Evolutionary conservation across 805 yeast species (phyloP).

Genomic region (Candida piceae): DNA sequence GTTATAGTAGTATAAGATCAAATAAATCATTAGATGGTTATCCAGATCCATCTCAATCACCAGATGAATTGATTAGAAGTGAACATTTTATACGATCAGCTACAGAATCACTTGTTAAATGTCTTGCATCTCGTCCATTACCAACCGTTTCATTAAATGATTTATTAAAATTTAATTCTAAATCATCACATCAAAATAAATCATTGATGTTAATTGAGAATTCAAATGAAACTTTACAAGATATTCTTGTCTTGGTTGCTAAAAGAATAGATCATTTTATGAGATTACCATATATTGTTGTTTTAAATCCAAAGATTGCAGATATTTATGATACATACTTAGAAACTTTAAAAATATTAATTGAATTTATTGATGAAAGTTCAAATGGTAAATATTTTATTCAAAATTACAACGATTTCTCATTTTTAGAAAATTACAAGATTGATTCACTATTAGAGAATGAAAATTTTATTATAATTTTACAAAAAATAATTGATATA

Average conservation of each 20-base stretch:
- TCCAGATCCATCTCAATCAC: slow-evolving; percentile 4
- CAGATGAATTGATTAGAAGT: slow-evolving; percentile 6
- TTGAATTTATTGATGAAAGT: slow-evolving; percentile 36
- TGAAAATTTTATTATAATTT: slow-evolving; percentile 43
- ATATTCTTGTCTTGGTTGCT: slow-evolving; percentile 58
- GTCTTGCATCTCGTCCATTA: slow-evolving; percentile 47
- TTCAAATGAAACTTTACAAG: slow-evolving; percentile 53
- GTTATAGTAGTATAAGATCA: too few species aligned
- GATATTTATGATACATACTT: slow-evolving; percentile 70
- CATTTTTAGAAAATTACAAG: slow-evolving; percentile 31
- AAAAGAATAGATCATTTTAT: slow-evolving; percentile 67
- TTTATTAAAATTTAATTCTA: slow-evolving; percentile 40
- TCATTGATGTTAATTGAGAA: slow-evolving; percentile 33
- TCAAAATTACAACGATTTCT: slow-evolving; percentile 15
- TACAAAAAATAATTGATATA: slow-evolving; percentile 58
- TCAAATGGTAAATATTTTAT: slow-evolving; percentile 3
- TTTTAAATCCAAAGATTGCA: slow-evolving; percentile 82
- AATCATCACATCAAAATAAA: slow-evolving; percentile 24
- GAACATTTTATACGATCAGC: slow-evolving; percentile 16
- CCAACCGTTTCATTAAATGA: slow-evolving; percentile 50
- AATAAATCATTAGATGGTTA: too few species aligned
- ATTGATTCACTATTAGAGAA: slow-evolving; percentile 48
- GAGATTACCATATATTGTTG: slow-evolving; percentile 74
- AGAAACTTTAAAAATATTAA: slow-evolving; percentile 53
- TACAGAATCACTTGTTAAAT: slow-evolving; percentile 53